phyloP scores from a whole-genome alignment of 495 filamentous ascomycete genomes.

The Lasiosphaeria miniovina region DNA sequence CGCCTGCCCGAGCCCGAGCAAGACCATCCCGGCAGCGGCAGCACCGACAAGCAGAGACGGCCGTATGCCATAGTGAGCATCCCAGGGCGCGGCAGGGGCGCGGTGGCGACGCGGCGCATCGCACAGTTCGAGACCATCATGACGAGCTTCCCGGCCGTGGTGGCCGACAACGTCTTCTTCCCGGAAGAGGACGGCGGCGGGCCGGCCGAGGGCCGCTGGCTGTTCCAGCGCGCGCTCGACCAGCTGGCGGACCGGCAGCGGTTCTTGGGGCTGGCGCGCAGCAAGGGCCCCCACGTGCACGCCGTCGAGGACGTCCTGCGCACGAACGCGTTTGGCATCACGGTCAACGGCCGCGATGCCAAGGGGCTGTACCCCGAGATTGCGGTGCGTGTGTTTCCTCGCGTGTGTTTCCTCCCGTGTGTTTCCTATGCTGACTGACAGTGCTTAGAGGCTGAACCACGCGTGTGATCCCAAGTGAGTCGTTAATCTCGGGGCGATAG shows the following conservation, averaged over 20 bases:
- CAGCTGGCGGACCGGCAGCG: conserved; percentile 28
- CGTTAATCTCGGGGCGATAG: background rate
- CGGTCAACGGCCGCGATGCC: conserved; percentile 21
- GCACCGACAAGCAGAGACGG: conserved; percentile 2
- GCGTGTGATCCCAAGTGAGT: conserved; percentile 37
- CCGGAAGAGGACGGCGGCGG: conserved; percentile 19
- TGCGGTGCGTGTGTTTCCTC: conserved; percentile 23
- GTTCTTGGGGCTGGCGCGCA: conserved; percentile 52
- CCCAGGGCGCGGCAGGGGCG: conserved; percentile 28
- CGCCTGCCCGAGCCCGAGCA: conserved; percentile 1
- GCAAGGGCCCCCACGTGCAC: conserved; percentile 42
- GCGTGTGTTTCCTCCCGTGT: background rate
- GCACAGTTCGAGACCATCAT: conserved; percentile 29
- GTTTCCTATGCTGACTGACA: background rate
- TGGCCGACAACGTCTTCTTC: conserved; percentile 30
- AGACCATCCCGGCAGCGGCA: background rate
- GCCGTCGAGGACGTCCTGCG: conserved; percentile 33
- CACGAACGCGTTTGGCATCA: conserved; percentile 36
- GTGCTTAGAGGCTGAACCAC: conserved; percentile 34
- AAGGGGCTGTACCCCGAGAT: conserved; percentile 37
- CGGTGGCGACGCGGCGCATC: conserved; percentile 32
- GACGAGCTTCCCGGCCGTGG: conserved; percentile 25
- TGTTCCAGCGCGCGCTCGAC: conserved; percentile 26
- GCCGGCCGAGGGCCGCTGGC: conserved; percentile 13
- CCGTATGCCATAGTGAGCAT: conserved; percentile 26